Percentiles rank a stretch among this genome's conserved stretches.
These are phyloP conservation scores for Sanguinoderma infundibulare DNA, from an alignment of 1,284 basidiomycete genomes.

Conservation along the genomic window DNA sequence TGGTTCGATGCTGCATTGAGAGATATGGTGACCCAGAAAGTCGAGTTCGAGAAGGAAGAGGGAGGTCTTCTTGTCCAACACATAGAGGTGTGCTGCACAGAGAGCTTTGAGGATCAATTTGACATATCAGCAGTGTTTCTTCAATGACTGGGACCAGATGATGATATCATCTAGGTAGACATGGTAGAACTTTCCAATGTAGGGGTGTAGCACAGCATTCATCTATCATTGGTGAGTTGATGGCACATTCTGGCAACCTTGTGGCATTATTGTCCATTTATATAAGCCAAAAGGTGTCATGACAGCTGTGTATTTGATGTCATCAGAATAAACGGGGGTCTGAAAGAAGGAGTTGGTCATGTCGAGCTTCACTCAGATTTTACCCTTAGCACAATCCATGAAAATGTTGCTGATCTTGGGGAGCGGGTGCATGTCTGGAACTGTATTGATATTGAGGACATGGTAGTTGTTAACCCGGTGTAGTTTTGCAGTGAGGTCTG, in stretches of 20 bases:
- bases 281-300: constrained; percentile 42
- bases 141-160: constrained; percentile 1
- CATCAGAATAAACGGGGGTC: constrained; percentile 40
- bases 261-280: constrained; percentile 49
- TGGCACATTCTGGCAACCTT: constrained; percentile 41
- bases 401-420: constrained; percentile 43
- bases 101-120: constrained; percentile 27
- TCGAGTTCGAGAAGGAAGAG: constrained; percentile 24
- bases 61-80: constrained; percentile 7
- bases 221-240: constrained; percentile 40
- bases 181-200: constrained; percentile 4
- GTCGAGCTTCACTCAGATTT: constrained; percentile 41
- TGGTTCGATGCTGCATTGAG: constrained; percentile 18
- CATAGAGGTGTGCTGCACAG: constrained; percentile 25
- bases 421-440: constrained; percentile 40
- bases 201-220: constrained; percentile 30
- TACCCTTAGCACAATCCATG: constrained; percentile 35
- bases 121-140: not conserved
- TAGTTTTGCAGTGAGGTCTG: constrained; percentile 37
- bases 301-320: constrained; percentile 42
- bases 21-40: constrained; percentile 34
- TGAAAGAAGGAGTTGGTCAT: constrained; percentile 50
- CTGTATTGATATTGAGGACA: constrained; percentile 40
- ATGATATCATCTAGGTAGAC: constrained; percentile 8
- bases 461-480: constrained; percentile 47